Conservation (phyloP, 176 grass and related monocot species). For the Cenchrus fungigraminus region DNA sequence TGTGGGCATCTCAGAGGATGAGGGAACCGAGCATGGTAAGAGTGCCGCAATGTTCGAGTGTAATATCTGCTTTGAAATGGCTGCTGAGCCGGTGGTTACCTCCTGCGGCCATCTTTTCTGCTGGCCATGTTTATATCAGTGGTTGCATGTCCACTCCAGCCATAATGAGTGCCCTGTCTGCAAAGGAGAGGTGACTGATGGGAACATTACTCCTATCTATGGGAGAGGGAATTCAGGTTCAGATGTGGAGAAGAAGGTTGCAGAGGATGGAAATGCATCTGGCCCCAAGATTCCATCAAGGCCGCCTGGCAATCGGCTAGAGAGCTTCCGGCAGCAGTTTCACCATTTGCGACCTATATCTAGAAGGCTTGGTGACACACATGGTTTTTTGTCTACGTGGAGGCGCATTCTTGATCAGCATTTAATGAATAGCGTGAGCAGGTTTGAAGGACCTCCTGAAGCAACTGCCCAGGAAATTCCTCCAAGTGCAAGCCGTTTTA, state of each 20-base stretch:
- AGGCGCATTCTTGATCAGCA: conserved; percentile 83
- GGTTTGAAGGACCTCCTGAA: conserved; percentile 64
- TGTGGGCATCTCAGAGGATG: conserved; percentile 55
- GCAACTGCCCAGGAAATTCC: conserved; percentile 68
- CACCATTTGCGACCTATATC: conserved; percentile 83
- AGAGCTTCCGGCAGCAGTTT: conserved; percentile 91
- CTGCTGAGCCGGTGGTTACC: conserved; percentile 83
- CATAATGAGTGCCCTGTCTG: conserved; percentile 96
- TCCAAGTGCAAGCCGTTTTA: conserved; percentile 48
- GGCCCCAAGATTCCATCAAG: conserved; percentile 76
- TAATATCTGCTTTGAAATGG: conserved; percentile 96
- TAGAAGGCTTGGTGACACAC: conserved; percentile 81
- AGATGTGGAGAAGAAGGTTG: conserved; percentile 51
- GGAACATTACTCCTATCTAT: conserved; percentile 86
- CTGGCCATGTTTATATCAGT: conserved; percentile 99
- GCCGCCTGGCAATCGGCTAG: conserved; percentile 75
- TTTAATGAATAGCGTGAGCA: conserved; percentile 48
- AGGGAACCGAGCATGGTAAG: conserved; percentile 50
- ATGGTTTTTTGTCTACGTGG: conserved; percentile 71
- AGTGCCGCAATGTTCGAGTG: conserved; percentile 84
- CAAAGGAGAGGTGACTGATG: conserved; percentile 91
- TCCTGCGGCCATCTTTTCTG: conserved; percentile 97
- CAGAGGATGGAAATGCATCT: conserved; percentile 58
- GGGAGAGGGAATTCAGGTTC: conserved; percentile 75
- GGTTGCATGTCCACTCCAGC: conserved; percentile 84